Evolutionary conservation across 1,284 basidiomycete genomes (phyloP), one percentile per base, ranked within the genome.

Genomic region (Ustilago sp.): DNA sequence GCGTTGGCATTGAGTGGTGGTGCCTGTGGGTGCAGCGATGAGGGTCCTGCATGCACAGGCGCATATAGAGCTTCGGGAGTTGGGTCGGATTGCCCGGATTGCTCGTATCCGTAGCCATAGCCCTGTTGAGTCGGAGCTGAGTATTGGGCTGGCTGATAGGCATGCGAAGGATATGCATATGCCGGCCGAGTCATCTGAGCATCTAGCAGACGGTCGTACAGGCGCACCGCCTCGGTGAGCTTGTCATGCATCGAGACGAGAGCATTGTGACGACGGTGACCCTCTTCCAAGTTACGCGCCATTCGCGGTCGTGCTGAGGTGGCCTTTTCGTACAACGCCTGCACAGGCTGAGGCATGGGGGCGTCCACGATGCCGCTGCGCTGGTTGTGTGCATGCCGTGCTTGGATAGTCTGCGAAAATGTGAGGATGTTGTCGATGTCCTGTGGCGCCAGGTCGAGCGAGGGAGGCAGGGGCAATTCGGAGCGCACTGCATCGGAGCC

Each of bases 191-290:
- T 60, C 74, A 95, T 88, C 80, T 97, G 95, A 62, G 94, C 90
- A 39, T 94, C 94, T 52, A 97, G 88, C 15, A 97, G 88, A 60
- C 91, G 90, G 80, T 97, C 94, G 85, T 97, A 98, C 2, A 96
- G 88, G 77, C 92, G 92, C 51, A 98, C 94, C 0, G 94, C 94
- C 86, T 96, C 91, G 0, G 93, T 93, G 3, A 98, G 88, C 86
- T 97, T 95, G 68, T 93, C 92, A 82, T 98, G 93, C 94, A 98
- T 97, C 58, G 95, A 94, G 8, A 91, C 89, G 19, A 98, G 88
- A 83, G 94, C 81, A 91, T 93, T 89, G 87, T 95, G 92, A 90
- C 96, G 94, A 81, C 93, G 89, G 17, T 90, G 91, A 12, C 94
- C 90, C 84, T 98, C 94, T 85, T 94, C 94, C 65, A 95, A 87